Base-by-base conservation (phyloP, 2,329 filamentous ascomycete species). In the Curvularia hawaiiensis region DNA sequence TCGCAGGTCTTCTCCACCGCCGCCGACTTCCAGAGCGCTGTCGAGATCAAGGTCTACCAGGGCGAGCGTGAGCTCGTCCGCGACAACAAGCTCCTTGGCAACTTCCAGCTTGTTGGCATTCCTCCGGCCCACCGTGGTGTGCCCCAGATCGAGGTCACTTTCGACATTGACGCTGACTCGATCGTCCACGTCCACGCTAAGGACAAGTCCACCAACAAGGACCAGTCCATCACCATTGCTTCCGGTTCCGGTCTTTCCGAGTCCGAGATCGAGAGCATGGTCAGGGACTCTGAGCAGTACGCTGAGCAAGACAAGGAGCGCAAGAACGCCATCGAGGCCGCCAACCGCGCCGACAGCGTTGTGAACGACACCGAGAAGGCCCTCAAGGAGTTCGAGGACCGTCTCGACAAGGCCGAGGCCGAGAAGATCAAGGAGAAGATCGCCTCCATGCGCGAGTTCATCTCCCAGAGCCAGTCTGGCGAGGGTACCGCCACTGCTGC, bases 11-110 rank as follows among this genome's bases (percentile, higher is more conserved):
- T 98, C 88, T 97, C 93, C 55, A 98, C 94, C 50, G 93, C 93
- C 53, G 93, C 94, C 68, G 94, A 98, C 79, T 97, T 96, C 90
- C 94, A 98, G 85, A 96, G 91, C 63, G 94, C 93, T 69, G 94
- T 98, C 75, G 93, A 97, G 85, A 98, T 98, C 85, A 97, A 98
- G 90, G 94, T 98, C 65, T 98, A 88, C 90, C 93, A 98, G 88
- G 94, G 94, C 85, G 94, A 98, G 87, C 94, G 94, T 91, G 93
- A 97, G 85, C 92, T 97, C 64, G 93, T 97, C 79, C 90, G 89
- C 77, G 94, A 98, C 84, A 98, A 98, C 90, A 98, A 98, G 87
- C 84, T 98, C 60, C 88, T 98, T 58, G 94, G 94, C 62, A 98
- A 98, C 90, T 98, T 98, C 91, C 93, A 98, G 86, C 90, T 98